Evolutionary conservation across 140 eudicot species (phyloP).

Genomic region (Stevia rebaudiana): DNA sequence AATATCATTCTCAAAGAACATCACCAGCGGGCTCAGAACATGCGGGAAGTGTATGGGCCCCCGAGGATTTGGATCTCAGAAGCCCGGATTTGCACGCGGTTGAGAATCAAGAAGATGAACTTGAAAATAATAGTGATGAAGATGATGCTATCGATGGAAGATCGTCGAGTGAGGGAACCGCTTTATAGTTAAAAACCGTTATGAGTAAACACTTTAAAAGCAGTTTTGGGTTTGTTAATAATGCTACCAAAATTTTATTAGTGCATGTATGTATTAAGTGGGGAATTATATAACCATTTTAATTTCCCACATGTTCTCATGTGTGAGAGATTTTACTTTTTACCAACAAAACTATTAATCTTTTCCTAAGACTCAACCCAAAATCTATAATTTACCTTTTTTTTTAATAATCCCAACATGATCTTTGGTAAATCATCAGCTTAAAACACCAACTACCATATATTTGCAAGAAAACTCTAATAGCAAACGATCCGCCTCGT

Average conservation of each 20-base stretch:
- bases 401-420: not conserved
- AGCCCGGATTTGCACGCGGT: slow-evolving; percentile 7
- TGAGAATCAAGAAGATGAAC: slow-evolving; percentile 32
- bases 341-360: too few species aligned
- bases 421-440: not conserved
- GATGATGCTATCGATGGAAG: slow-evolving; percentile 31
- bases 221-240: not conserved
- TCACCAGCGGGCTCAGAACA: slow-evolving; percentile 26
- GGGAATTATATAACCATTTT: too few species aligned
- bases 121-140: slow-evolving; percentile 21
- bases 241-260: too few species aligned
- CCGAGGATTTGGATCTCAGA: slow-evolving; percentile 42
- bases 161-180: slow-evolving; percentile 29
- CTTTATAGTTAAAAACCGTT: not conserved
- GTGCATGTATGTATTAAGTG: too few species aligned
- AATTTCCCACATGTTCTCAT: too few species aligned
- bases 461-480: not conserved
- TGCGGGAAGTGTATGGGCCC: slow-evolving; percentile 40
- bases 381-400: too few species aligned
- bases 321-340: too few species aligned
- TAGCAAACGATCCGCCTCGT: not conserved
- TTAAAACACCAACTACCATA: not conserved
- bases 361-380: too few species aligned
- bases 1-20: slow-evolving; percentile 28
- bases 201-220: not conserved